phyloP scores from a whole-genome alignment of 345 rosid species.

The Gossypium raimondii region DNA sequence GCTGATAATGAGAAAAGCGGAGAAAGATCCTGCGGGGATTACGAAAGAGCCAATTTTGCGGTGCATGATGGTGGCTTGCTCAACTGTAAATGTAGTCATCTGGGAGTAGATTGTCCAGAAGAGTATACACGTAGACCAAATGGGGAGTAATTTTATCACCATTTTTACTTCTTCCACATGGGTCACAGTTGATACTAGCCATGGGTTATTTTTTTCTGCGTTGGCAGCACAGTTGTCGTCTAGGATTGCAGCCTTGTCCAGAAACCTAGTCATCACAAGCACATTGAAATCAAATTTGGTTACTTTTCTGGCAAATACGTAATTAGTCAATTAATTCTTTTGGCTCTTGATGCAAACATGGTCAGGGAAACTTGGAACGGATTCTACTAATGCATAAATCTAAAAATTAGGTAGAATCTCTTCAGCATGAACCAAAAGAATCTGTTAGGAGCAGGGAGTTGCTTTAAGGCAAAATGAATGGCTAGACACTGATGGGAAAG shows the following conservation, averaged over 20 bases:
- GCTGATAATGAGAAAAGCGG: conserved; percentile 58
- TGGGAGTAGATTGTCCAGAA: conserved; percentile 95
- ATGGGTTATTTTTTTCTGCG: conserved; percentile 36
- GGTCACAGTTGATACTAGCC: conserved; percentile 65
- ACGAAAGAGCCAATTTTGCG: conserved; percentile 48
- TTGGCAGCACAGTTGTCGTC: conserved; percentile 26
- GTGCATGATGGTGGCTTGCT: conserved; percentile 79
- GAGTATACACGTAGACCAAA: conserved; percentile 90
- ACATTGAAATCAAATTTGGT: conserved; percentile 1
- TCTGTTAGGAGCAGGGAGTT: neutral
- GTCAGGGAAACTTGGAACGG: conserved; percentile 5
- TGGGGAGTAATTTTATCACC: conserved; percentile 65
- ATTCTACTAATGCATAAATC: neutral
- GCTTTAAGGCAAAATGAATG: neutral
- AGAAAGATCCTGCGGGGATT: conserved; percentile 64
- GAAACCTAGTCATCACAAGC: conserved; percentile 36
- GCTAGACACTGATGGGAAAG: neutral
- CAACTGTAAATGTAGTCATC: conserved; percentile 85
- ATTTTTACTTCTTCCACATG: conserved; percentile 88
- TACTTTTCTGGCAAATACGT: neutral
- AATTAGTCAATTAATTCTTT: neutral
- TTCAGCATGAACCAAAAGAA: neutral
- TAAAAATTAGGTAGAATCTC: neutral
- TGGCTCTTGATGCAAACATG: neutral
- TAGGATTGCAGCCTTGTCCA: conserved; percentile 78